Conservation (phyloP, 768 basidiomycete genomes). For the Dioszegia crocea region DNA sequence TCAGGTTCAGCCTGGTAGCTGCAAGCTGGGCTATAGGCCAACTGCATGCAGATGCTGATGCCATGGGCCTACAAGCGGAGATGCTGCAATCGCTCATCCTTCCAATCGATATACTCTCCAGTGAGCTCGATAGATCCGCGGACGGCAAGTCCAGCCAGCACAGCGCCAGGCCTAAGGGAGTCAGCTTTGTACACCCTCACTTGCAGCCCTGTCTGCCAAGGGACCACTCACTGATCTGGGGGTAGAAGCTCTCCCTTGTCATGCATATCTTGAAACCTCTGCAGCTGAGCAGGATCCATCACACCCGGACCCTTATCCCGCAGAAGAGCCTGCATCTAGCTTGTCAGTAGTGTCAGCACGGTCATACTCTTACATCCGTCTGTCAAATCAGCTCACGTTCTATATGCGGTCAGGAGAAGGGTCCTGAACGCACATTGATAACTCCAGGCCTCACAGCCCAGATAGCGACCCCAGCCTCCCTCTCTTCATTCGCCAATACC, state of each 20-base stretch:
- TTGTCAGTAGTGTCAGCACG: no score
- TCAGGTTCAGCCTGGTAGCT: no score
- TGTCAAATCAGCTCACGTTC: conserved; percentile 6
- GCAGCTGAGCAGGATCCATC: conserved; percentile 60
- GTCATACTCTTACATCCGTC: not conserved
- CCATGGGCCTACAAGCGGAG: not conserved
- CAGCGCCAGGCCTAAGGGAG: conserved; percentile 34
- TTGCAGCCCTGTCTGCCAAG: conserved; percentile 37
- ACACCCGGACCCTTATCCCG: conserved; percentile 45
- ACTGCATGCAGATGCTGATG: no score
- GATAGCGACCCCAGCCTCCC: conserved; percentile 57
- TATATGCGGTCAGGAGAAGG: not conserved
- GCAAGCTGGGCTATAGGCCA: no score
- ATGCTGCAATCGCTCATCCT: conserved; percentile 55
- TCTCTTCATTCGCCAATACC: conserved; percentile 80
- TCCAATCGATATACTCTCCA: conserved; percentile 79
- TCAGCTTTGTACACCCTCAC: not conserved
- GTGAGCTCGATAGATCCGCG: conserved; percentile 56
- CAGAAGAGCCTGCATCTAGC: conserved; percentile 53
- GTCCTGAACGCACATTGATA: conserved; percentile 58
- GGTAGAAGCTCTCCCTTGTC: conserved; percentile 67
- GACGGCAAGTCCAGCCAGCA: conserved; percentile 73
- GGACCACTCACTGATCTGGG: conserved; percentile 64
- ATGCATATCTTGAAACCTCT: conserved; percentile 60
- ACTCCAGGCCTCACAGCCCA: conserved; percentile 81